Base-by-base conservation (phyloP, 1,284 basidiomycete species). In the Irpex sp. region DNA sequence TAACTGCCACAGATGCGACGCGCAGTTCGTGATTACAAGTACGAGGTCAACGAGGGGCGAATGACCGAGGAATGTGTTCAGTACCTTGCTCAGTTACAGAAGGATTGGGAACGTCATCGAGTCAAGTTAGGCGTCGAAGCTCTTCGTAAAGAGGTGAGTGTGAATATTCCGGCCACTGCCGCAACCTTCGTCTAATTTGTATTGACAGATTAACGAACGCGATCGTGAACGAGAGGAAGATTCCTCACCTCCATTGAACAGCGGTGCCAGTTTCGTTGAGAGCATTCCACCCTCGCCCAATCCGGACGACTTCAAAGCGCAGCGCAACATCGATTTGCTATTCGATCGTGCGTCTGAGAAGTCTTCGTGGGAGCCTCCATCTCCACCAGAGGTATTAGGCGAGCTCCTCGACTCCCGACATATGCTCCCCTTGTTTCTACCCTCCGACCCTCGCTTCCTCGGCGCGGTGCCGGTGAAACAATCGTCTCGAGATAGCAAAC, bases 11-110 rank as follows among this genome's bases (percentile, higher is more conserved):
- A 92, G 89, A 96, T 99, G 89, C 88, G 94, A 57, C 87, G 93
- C 44, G 95, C 95, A 34, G 91, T 96, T 21, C 86, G 90, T 58
- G 96, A 98, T 71, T 99, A 99, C 78, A 91, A 92, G 69, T 98
- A 94, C 74, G 96, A 98, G 78, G 91, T 98, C 58, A 92, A 92
- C 71, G 97, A 99, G 77, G 82, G 86, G 1, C 85, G 85, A 65
- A 97, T 99, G 93, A 91, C 89, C 5, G 94, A 97, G 26, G 97
- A 99, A 74, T 98, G 96, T 72, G 79, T 86, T 57, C 94, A 97
- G 77, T 98, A 98, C 72, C 84, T 99, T 31, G 91, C 88, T 3
- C 96, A 98, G 71, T 79, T 98, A 9, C 95, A 97, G 75, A 93
- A 93, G 71, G 96, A 98, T 73, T 98, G 97, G 97, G 95, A 97